A percentile compares a stretch with the other conserved stretches of the same genome.
These are phyloP conservation scores for Falciphora oryzae DNA, from an alignment of 2,329 filamentous ascomycete species.

Conservation along the genomic window DNA sequence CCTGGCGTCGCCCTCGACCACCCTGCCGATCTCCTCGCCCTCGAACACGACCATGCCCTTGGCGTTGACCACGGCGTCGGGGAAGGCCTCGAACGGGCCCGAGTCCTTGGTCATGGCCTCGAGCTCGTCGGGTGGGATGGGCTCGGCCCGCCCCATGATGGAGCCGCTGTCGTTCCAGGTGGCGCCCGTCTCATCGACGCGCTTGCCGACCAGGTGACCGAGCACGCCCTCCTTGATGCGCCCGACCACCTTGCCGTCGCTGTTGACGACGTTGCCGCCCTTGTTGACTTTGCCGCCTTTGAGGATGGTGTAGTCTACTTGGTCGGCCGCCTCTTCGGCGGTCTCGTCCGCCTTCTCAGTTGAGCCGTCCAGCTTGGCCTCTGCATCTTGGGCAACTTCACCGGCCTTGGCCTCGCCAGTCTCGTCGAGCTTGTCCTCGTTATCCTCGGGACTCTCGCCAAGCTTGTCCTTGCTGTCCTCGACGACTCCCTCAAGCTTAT, in stretches of 20 bases:
- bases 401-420: neutral
- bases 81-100: slow-evolving; percentile 54
- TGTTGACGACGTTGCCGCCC: slow-evolving; percentile 49
- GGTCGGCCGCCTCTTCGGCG: slow-evolving; percentile 20
- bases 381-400: slow-evolving; percentile 1
- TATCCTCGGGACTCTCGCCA: slow-evolving; percentile 46
- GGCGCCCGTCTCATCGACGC: slow-evolving; percentile 59
- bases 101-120: slow-evolving; percentile 38
- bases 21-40: slow-evolving; percentile 47
- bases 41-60: slow-evolving; percentile 48
- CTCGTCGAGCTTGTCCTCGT: slow-evolving; percentile 44
- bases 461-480: slow-evolving; percentile 56
- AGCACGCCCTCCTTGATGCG: slow-evolving; percentile 58
- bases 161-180: slow-evolving; percentile 68
- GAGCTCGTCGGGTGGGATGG: slow-evolving; percentile 51
- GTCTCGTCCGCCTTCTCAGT: slow-evolving; percentile 14
- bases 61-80: slow-evolving; percentile 45
- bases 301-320: slow-evolving; percentile 42
- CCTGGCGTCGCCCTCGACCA: slow-evolving; percentile 59
- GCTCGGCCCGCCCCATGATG: slow-evolving; percentile 60
- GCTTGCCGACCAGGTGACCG: slow-evolving; percentile 58
- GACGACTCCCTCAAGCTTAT: slow-evolving; percentile 43
- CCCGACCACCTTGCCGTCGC: slow-evolving; percentile 50
- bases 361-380: slow-evolving; percentile 18
- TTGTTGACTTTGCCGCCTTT: slow-evolving; percentile 54